These are phyloP conservation scores for Aspergillus udagawae DNA, from an alignment of 2,329 filamentous ascomycete species.

Conservation along the genomic window DNA sequence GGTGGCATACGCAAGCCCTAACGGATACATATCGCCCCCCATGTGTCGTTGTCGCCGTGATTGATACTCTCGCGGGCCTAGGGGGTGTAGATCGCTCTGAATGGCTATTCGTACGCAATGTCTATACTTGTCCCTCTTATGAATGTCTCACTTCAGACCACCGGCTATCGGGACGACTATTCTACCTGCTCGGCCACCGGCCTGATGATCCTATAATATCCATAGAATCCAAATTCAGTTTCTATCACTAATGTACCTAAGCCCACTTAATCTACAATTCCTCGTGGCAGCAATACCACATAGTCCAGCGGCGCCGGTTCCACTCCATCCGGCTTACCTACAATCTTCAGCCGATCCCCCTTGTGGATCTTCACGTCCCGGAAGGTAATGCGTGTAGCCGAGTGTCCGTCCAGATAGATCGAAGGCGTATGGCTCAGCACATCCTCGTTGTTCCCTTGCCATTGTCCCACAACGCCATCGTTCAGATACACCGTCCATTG, in stretches of 20 bases:
- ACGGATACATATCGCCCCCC: too few species aligned
- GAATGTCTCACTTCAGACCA: too few species aligned
- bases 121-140: too few species aligned
- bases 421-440: constrained; percentile 57
- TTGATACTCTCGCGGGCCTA: too few species aligned
- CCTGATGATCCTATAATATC: neutral
- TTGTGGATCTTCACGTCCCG: constrained; percentile 45
- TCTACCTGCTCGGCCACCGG: neutral
- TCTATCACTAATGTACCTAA: neutral
- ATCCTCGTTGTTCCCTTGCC: constrained; percentile 59
- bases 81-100: neutral
- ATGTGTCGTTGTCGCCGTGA: too few species aligned
- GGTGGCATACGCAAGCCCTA: too few species aligned
- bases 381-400: constrained; percentile 61
- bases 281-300: constrained; percentile 57
- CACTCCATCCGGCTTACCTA: constrained; percentile 55
- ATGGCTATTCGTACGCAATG: neutral
- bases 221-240: neutral
- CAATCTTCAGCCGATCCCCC: constrained; percentile 53
- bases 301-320: constrained; percentile 67
- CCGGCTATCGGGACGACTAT: too few species aligned
- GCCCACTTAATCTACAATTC: constrained; percentile 50
- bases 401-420: constrained; percentile 60
- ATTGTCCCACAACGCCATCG: constrained; percentile 50
- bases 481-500: constrained; percentile 55